These are phyloP conservation scores for Peronosclerospora sorghi DNA, from an alignment of 352 stramenopile species.

Conservation along the genomic window DNA sequence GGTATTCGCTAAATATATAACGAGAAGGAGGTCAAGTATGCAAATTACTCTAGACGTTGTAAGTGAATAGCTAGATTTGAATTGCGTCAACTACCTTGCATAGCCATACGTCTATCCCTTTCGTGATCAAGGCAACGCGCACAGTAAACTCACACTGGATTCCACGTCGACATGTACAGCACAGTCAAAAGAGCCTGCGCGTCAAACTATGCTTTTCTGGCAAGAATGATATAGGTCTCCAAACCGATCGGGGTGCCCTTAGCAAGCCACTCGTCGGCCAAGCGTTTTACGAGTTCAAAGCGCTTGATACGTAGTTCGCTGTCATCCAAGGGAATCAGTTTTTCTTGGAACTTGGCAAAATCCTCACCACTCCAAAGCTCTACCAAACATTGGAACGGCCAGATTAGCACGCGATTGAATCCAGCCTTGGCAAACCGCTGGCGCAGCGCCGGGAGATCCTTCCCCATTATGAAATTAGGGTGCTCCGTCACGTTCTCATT, in stretches of 20 bases:
- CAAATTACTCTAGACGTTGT: too few species aligned
- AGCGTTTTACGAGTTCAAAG: constrained; percentile 23
- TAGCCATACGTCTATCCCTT: too few species aligned
- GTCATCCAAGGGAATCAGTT: constrained; percentile 20
- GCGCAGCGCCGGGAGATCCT: constrained; percentile 27
- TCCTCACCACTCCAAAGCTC: constrained; percentile 37
- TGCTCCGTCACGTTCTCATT: constrained; percentile 20
- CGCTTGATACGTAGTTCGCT: constrained; percentile 15
- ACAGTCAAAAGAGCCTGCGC: too few species aligned
- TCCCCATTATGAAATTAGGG: constrained; percentile 36
- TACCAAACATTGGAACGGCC: constrained; percentile 35
- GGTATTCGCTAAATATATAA: too few species aligned
- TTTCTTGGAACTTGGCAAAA: constrained; percentile 28
- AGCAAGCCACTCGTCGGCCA: constrained; percentile 37
- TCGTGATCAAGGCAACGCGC: too few species aligned
- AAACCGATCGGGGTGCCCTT: constrained; percentile 40
- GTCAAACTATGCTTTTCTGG: constrained; percentile 9
- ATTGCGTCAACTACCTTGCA: too few species aligned
- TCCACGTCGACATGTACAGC: too few species aligned
- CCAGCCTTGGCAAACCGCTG: constrained; percentile 19
- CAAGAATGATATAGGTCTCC: constrained; percentile 44
- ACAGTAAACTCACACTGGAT: too few species aligned
- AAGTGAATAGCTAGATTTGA: too few species aligned
- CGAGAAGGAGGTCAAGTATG: too few species aligned
- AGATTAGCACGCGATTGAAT: constrained; percentile 30